Base-by-base conservation (phyloP, 2,329 filamentous ascomycete genomes). In the Xylariaceae sp. region DNA sequence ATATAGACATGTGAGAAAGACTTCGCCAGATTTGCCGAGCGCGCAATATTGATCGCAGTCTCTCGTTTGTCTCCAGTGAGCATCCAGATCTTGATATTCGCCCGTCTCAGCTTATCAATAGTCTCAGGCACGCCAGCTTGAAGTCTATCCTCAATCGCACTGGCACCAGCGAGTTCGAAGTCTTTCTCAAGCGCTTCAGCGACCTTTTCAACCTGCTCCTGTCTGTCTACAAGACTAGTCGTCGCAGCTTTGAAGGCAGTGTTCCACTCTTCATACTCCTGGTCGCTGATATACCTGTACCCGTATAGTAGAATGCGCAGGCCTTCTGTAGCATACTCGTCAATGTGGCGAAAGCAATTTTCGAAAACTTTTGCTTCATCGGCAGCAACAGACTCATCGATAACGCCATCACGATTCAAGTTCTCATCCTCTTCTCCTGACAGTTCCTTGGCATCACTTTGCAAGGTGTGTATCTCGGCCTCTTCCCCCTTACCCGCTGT, bases 61-160 rank as follows among this genome's bases (percentile, higher is more conserved):
- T 94, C 89, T 21, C 88, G 81, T 69, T 92, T 92, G 67, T 95
- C 89, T 30, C 89, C 89, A 1, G 89, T 95, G 48, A 95, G 75
- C 89, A 95, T 95, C 89, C 89, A 95, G 55, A 95, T 82, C 69
- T 90, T 92, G 71, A 95, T 92, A 59, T 90, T 90, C 15, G 89
- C 89, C 32, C 89, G 79, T 54, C 89, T 80, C 2, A 95, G 76
- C 67, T 89, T 88, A 64, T 95, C 89, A 55, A 95, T 91, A 0
- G 89, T 88, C 68, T 94, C 88, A 0, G 89, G 89, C 0, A 95
- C 90, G 15, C 89, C 89, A 55, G 82, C 81, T 65, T 95, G 90
- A 5, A 95, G 76, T 66, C 92, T 94, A 68, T 95, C 90, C 70
- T 95, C 90, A 56, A 95, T 95, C 1, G 91, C 90, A 5, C 88